Base-by-base conservation (phyloP, 2,329 filamentous ascomycete genomes). In the Periconia macrospinosa region DNA sequence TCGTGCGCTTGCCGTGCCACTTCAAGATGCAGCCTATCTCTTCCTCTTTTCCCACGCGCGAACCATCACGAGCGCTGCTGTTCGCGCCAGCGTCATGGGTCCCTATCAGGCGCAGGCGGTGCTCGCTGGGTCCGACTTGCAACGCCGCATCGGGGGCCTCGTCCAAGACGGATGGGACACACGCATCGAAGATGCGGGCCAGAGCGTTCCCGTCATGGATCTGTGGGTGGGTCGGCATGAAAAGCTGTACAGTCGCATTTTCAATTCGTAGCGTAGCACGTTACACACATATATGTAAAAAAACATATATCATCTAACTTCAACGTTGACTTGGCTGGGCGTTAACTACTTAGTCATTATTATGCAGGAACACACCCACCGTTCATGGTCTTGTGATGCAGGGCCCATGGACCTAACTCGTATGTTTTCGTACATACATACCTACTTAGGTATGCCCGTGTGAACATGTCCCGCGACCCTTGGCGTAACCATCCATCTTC, bases 141-240 rank as follows among this genome's bases (percentile, higher is more conserved):
- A 85, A 72, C 69, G 67, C 2, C 76, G 84, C 62, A 83, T 93
- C 20, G 72, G 78, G 20, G 76, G 73, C 2, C 80, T 85, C 53
- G 79, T 92, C 9, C 77, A 81, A 47, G 75, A 82, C 53, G 86
- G 87, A 63, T 87, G 83, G 83, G 62, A 78, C 14, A 83, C 78
- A 53, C 70, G 64, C 1, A 77, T 87, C 0, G 86, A 89, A 53
- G 82, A 87, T 57, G 89, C 90, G 3, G 89, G 87, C 6, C 89
- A 93, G 77, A 86, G 79, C 51, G 86, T 91, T 57, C 90, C 90
- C 1, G 82, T 86, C 1, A 86, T 93, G 83, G 90, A 94, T 76
- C 71, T 94, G 30, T 94, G 90, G 90, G 81, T 92, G 66, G 90
- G 90, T 3, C 81, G 90, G 68, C 90, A 94, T 72, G 90, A 94